Conservation (phyloP, 2,329 filamentous ascomycete species). For the Apiospora rasikravindrae region DNA sequence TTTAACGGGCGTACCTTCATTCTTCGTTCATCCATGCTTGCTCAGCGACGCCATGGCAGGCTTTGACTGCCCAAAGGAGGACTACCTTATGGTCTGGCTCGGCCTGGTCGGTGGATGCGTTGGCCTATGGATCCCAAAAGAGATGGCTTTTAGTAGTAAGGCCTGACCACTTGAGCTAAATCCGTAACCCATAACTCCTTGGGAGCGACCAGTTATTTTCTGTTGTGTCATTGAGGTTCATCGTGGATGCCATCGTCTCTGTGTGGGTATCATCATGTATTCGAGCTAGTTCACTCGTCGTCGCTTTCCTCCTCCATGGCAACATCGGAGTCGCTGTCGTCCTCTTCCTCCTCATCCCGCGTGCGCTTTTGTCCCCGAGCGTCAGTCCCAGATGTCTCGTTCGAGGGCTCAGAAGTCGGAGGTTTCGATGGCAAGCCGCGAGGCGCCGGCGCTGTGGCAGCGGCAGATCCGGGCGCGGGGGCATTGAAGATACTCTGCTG, state of each 20-base stretch:
- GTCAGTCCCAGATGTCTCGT: constrained; percentile 59
- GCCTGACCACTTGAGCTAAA: constrained; percentile 16
- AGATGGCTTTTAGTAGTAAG: constrained; percentile 58
- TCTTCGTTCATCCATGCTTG: constrained; percentile 93
- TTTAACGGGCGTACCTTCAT: constrained; percentile 75
- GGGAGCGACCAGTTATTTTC: constrained; percentile 35
- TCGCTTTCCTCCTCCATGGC: constrained; percentile 74
- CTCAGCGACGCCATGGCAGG: constrained; percentile 79
- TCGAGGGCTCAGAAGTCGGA: constrained; percentile 48
- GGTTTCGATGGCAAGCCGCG: constrained; percentile 54
- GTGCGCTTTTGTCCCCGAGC: constrained; percentile 71
- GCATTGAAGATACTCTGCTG: constrained; percentile 83
- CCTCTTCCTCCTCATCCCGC: constrained; percentile 71
- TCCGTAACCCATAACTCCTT: constrained; percentile 50
- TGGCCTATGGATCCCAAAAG: constrained; percentile 76
- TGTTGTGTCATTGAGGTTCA: neutral
- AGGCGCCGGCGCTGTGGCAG: constrained; percentile 44
- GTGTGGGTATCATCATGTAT: constrained; percentile 17
- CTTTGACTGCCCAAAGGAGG: constrained; percentile 64
- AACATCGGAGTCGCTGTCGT: constrained; percentile 64
- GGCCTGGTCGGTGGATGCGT: constrained; percentile 84
- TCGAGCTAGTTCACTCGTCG: constrained; percentile 57
- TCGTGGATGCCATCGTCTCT: constrained; percentile 12
- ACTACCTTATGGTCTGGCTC: constrained; percentile 88
- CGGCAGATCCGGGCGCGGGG: constrained; percentile 57